These are phyloP conservation scores for Talaromyces sp. DNA, from an alignment of 2,329 filamentous ascomycete species.

Conservation along the genomic window DNA sequence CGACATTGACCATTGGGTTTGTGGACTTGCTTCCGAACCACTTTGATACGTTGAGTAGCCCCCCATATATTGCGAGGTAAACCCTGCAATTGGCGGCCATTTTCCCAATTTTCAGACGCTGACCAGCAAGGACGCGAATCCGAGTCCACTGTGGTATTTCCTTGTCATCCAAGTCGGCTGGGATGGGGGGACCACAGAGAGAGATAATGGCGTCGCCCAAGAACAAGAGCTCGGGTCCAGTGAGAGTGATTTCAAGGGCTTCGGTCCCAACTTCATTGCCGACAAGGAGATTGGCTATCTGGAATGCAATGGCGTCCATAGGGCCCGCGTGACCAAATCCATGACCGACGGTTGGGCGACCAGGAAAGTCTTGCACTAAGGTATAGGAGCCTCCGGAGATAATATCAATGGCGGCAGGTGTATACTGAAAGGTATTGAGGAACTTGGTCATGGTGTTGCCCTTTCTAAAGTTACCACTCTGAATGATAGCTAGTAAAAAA, in stretches of 20 bases:
- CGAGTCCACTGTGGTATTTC: conserved; percentile 55
- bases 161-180: conserved; percentile 50
- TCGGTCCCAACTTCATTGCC: conserved; percentile 54
- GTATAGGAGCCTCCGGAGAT: conserved; percentile 57
- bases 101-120: conserved; percentile 55
- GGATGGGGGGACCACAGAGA: conserved; percentile 56
- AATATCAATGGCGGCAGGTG: conserved; percentile 54
- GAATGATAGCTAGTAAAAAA: conserved; percentile 53
- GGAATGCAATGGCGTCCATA: conserved; percentile 35
- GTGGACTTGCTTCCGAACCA: conserved; percentile 61
- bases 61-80: background rate
- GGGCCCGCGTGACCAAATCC: conserved; percentile 60
- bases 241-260: conserved; percentile 59
- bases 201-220: conserved; percentile 54
- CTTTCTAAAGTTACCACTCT: conserved; percentile 43
- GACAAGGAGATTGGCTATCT: conserved; percentile 52
- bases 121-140: conserved; percentile 50
- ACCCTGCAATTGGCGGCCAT: conserved; percentile 24
- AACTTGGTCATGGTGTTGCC: conserved; percentile 59
- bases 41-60: conserved; percentile 19
- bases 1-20: conserved; percentile 55
- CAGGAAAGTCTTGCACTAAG: conserved; percentile 58
- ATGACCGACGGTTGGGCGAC: conserved; percentile 54
- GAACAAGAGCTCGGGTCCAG: conserved; percentile 58
- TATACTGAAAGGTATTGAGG: conserved; percentile 50